Conservation (phyloP, 768 basidiomycete genomes). For the Phallus indusiatus region DNA sequence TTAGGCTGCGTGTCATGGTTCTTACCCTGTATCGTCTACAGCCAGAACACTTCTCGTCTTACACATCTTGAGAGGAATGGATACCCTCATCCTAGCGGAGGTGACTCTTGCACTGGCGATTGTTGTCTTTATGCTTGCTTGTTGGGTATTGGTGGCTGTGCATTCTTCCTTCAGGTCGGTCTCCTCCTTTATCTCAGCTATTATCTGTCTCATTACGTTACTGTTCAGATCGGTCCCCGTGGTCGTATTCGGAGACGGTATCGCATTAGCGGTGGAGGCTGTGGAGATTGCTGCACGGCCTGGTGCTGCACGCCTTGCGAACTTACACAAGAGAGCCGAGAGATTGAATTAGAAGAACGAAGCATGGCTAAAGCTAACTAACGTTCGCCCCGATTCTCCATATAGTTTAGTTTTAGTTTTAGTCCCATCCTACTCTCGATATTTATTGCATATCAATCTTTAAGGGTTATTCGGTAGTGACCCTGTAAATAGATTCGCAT, state of each 20-base stretch:
- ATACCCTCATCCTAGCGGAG: constrained; percentile 29
- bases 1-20: constrained; percentile 29
- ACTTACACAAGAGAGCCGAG: constrained; percentile 38
- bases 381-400: no score
- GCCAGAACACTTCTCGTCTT: constrained; percentile 30
- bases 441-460: no score
- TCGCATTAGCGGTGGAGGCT: constrained; percentile 34
- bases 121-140: constrained; percentile 30
- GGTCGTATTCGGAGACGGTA: constrained; percentile 33
- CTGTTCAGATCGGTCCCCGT: constrained; percentile 25
- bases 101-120: constrained; percentile 25
- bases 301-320: constrained; percentile 39
- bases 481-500: no score
- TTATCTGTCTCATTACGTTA: constrained; percentile 16
- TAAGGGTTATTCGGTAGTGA: no score
- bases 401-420: no score
- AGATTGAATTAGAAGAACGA: constrained; percentile 38
- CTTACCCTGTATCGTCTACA: constrained; percentile 35
- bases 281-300: constrained; percentile 31
- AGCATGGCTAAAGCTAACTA: constrained; percentile 1
- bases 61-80: constrained; percentile 30
- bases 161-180: constrained; percentile 33
- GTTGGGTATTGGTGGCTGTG: constrained; percentile 21
- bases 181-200: background rate
- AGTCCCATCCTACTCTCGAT: no score